Evolutionary conservation across 371 early-diverging fungal species (phyloP).

Genomic region (Synchytrium microbalum): DNA sequence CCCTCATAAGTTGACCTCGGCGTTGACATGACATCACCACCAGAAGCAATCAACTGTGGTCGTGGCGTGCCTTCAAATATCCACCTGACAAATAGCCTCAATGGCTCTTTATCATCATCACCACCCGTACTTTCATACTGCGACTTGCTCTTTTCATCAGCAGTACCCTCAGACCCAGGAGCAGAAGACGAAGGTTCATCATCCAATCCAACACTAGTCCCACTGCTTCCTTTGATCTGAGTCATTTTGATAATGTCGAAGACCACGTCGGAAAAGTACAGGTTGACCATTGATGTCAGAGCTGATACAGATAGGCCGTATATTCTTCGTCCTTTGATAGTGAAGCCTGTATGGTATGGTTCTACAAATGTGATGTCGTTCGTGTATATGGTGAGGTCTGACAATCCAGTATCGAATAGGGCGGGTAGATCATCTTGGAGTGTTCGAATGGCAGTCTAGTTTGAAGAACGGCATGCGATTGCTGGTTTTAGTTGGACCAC

Average conservation of each 20-base stretch:
- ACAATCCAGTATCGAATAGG: conserved; percentile 8
- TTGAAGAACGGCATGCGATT: too few relatives aligned
- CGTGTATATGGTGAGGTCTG: conserved; percentile 9
- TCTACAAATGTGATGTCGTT: conserved; percentile 12
- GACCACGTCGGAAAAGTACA: conserved; percentile 9
- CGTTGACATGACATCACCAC: conserved; percentile 1
- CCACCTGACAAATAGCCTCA: conserved; percentile 9
- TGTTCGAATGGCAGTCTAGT: background rate
- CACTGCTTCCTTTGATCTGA: background rate
- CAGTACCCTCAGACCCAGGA: background rate
- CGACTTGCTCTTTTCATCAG: background rate
- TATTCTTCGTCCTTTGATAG: conserved; percentile 7
- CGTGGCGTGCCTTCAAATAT: conserved; percentile 16
- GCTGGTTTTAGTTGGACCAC: too few relatives aligned
- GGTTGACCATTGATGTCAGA: background rate
- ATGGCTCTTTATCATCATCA: conserved; percentile 9
- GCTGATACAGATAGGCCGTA: conserved; percentile 4
- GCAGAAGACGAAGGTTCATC: conserved; percentile 1
- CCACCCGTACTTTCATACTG: too few relatives aligned
- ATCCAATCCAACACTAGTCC: background rate
- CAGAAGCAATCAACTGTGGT: background rate
- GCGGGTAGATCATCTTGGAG: conserved; percentile 9
- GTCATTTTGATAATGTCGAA: conserved; percentile 5
- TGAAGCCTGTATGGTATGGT: conserved; percentile 11
- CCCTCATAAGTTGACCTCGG: conserved; percentile 20